Evolutionary conservation across 805 yeast genomes (phyloP).

Genomic region (Candida cerambycidarum): DNA sequence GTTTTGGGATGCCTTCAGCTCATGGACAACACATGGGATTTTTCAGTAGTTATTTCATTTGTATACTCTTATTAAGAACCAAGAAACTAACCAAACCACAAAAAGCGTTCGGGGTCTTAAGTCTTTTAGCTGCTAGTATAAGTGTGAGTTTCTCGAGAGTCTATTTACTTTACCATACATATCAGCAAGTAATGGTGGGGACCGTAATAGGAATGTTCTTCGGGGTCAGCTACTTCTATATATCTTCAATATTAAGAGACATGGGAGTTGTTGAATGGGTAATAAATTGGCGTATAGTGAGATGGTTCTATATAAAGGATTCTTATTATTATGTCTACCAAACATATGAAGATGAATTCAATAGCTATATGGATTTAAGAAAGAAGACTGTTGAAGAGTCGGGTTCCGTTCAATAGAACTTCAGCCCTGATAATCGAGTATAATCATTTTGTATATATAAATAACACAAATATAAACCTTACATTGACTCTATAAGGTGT

Average conservation of each 20-base stretch:
- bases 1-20: conserved; percentile 96
- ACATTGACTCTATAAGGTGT: not conserved
- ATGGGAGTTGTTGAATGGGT: conserved; percentile 68
- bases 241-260: conserved; percentile 57
- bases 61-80: conserved; percentile 47
- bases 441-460: too few species aligned
- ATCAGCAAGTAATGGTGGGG: conserved; percentile 75
- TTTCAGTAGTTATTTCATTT: conserved; percentile 56
- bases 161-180: conserved; percentile 74
- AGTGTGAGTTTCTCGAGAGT: conserved; percentile 70
- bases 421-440: too few species aligned
- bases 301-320: conserved; percentile 57
- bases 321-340: conserved; percentile 50
- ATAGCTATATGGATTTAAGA: conserved; percentile 16
- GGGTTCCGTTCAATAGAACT: too few species aligned
- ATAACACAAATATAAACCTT: not conserved
- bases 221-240: conserved; percentile 58
- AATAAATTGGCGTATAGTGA: conserved; percentile 55
- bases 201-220: conserved; percentile 56
- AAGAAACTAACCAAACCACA: conserved; percentile 24
- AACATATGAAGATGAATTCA: conserved; percentile 48
- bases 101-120: conserved; percentile 28
- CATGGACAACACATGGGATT: conserved; percentile 96
- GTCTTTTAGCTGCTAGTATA: conserved; percentile 26
- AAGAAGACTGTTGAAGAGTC: too few species aligned